A percentile compares a stretch with the other conserved stretches of the same genome.
Conservation (phyloP, 768 basidiomycete genomes). For the Paxillus involutus region DNA sequence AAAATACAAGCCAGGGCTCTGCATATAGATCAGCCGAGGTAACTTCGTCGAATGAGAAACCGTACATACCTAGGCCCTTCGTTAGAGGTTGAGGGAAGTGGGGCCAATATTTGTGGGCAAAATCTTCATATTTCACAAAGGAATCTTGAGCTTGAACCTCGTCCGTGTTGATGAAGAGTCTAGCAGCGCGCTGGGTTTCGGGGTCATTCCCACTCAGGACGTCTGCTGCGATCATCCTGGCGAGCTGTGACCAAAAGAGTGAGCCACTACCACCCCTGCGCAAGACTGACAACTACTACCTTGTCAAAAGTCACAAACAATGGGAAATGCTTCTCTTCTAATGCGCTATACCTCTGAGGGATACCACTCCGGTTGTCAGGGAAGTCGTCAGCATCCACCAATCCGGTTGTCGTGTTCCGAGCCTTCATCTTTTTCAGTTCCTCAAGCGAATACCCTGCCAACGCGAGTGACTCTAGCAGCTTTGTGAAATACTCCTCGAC, state of each 20-base stretch:
- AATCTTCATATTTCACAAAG: constrained; percentile 46
- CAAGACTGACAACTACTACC: constrained; percentile 32
- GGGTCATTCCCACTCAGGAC: constrained; percentile 10
- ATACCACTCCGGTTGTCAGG: constrained; percentile 20
- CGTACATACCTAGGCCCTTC: constrained; percentile 49
- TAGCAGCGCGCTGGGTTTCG: constrained; percentile 1
- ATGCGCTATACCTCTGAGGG: constrained; percentile 52
- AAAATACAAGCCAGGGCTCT: constrained; percentile 66
- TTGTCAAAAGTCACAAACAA: constrained; percentile 67
- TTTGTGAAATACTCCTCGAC: constrained; percentile 65
- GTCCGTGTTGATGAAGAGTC: constrained; percentile 12
- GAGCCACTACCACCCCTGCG: background rate
- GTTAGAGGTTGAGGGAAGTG: constrained; percentile 51
- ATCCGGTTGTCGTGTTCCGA: constrained; percentile 23
- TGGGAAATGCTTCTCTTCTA: constrained; percentile 64
- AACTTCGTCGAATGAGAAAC: background rate
- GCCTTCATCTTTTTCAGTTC: constrained; percentile 36
- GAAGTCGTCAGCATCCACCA: constrained; percentile 39
- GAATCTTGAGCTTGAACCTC: constrained; percentile 18
- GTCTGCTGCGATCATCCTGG: constrained; percentile 28
- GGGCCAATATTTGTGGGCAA: constrained; percentile 56
- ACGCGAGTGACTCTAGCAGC: constrained; percentile 44
- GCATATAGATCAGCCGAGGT: background rate
- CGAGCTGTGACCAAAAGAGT: constrained; percentile 15
- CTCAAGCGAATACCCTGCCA: constrained; percentile 34